Evolutionary conservation across 495 filamentous ascomycete genomes (phyloP), one percentile per base, ranked within the genome.

Genomic region (Neurospora sp.): DNA sequence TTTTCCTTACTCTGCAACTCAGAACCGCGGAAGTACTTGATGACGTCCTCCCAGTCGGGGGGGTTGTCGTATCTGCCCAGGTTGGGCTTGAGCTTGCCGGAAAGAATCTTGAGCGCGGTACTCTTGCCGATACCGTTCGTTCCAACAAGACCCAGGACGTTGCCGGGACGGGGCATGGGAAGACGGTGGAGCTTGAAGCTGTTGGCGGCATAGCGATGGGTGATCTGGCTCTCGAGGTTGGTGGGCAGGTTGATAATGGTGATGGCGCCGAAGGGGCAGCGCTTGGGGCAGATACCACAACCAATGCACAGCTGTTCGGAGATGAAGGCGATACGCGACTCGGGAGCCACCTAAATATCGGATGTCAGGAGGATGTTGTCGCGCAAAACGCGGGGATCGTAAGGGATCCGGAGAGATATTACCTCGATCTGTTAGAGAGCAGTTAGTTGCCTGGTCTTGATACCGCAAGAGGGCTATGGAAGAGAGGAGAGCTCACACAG

Each of bases 71-170:
- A 98, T 78, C 93, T 87, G 71, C 96, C 96, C 79, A 99, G 83
- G 79, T 99, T 99, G 70, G 96, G 96, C 90, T 99, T 99, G 75
- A 98, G 87, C 83, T 98, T 99, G 74, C 96, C 96, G 79, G 93
- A 96, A 76, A 99, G 89, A 80, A 99, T 98, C 85, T 98, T 98
- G 81, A 99, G 86, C 2, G 96, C 96, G 0, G 96, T 98, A 84
- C 94, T 97, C 88, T 99, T 98, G 82, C 96, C 96, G 79, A 98
- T 99, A 92, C 96, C 96, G 89, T 99, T 98, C 71, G 95, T 98
- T 79, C 96, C 96, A 24, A 99, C 96, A 62, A 99, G 88, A 83
- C 96, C 96, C 31, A 99, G 86, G n/a, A 99, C 96, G 78, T 97
- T 94, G 37, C 96, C 96, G 39, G 96, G 96, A 54, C 96, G 90